Conservation (phyloP, 805 yeast genomes). For the Candida takata region DNA sequence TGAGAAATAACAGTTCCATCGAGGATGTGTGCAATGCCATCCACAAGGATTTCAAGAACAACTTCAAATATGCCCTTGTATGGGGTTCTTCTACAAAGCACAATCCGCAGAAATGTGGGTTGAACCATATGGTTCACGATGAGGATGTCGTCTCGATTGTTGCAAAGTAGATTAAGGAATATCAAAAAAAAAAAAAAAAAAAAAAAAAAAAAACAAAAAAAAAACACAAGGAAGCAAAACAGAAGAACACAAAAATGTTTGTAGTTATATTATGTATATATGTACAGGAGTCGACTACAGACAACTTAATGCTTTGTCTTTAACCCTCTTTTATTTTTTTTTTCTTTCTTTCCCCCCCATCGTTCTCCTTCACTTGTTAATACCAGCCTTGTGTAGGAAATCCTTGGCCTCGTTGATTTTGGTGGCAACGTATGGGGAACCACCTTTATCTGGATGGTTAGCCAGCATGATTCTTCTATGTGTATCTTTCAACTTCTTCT, state of each 20-base stretch:
- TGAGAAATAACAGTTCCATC: constrained; percentile 68
- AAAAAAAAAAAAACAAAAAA: too few species aligned
- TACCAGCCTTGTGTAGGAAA: constrained; percentile 51
- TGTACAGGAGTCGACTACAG: too few species aligned
- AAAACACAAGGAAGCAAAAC: too few species aligned
- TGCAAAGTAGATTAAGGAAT: too few species aligned
- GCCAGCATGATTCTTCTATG: constrained; percentile 81
- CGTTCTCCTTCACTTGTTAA: constrained; percentile 13
- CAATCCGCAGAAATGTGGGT: constrained; percentile 94
- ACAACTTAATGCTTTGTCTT: too few species aligned
- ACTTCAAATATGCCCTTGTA: constrained; percentile 88
- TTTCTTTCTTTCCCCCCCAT: too few species aligned
- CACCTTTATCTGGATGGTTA: constrained; percentile 94
- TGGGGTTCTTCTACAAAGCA: constrained; percentile 97
- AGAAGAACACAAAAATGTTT: too few species aligned
- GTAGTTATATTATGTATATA: too few species aligned
- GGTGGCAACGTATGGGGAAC: constrained; percentile 81
- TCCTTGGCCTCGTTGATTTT: constrained; percentile 92
- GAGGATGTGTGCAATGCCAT: constrained; percentile 87
- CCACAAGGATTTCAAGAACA: constrained; percentile 86
- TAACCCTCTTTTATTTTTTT: too few species aligned
- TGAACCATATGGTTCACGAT: constrained; percentile 74
- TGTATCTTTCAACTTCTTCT: constrained; percentile 63
- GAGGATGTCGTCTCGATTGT: constrained; percentile 93
- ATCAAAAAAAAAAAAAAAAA: too few species aligned